Evolutionary conservation across 371 early-diverging fungal genomes (phyloP).

Genomic region (Apophysomyces trapeziformis): DNA sequence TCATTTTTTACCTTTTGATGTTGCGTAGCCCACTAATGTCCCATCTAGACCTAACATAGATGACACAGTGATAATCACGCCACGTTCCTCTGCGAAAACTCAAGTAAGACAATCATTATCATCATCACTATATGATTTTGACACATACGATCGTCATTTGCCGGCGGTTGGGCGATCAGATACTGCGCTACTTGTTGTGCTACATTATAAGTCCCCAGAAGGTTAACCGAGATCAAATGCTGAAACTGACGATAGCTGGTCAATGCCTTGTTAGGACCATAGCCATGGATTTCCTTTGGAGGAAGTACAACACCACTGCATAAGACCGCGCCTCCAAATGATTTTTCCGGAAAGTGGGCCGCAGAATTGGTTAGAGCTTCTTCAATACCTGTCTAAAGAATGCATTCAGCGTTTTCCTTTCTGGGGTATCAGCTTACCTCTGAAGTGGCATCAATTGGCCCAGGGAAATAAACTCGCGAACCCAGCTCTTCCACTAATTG

Average conservation of each 20-base stretch:
- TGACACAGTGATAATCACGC: conserved; percentile 60
- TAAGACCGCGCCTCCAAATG: conserved; percentile 48
- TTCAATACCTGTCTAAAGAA: conserved; percentile 27
- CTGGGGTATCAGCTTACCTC: conserved; percentile 33
- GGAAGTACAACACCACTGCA: conserved; percentile 53
- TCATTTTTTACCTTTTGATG: conserved; percentile 62
- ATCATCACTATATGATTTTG: background rate
- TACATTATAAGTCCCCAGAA: conserved; percentile 65
- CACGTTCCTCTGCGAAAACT: conserved; percentile 50
- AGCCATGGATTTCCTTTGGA: conserved; percentile 28
- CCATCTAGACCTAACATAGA: conserved; percentile 64
- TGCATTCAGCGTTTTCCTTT: background rate
- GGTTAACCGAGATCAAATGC: conserved; percentile 52
- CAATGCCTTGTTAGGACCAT: conserved; percentile 32
- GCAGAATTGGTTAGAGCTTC: conserved; percentile 37
- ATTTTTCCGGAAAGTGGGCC: conserved; percentile 31
- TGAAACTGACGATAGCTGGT: conserved; percentile 56
- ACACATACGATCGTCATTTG: conserved; percentile 39
- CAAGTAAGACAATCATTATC: too few species aligned
- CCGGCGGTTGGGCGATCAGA: conserved; percentile 44
- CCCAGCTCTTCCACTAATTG: conserved; percentile 34
- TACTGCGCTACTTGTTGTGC: conserved; percentile 56
- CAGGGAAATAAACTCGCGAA: conserved; percentile 41
- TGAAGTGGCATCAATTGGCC: conserved; percentile 48
- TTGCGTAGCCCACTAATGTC: conserved; percentile 49